Percentiles rank a stretch among this genome's conserved stretches.
These are phyloP conservation scores for Styphnolobium japonicum DNA, from an alignment of 306 rosid species.

Conservation along the genomic window DNA sequence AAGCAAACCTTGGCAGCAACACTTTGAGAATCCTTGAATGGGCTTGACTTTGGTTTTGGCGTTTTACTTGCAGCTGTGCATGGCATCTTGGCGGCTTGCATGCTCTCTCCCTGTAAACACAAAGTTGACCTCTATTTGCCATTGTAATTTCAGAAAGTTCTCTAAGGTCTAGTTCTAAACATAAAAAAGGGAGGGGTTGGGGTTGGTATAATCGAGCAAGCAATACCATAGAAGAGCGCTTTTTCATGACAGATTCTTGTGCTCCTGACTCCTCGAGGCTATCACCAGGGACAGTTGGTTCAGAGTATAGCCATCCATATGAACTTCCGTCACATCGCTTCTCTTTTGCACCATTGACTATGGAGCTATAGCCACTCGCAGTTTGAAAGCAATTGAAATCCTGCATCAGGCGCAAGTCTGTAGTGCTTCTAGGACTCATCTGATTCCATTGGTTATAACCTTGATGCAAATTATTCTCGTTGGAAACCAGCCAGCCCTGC, in stretches of 20 bases:
- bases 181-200: background rate
- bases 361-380: constrained; percentile 39
- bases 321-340: constrained; percentile 39
- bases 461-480: constrained; percentile 23
- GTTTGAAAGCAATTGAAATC: constrained; percentile 48
- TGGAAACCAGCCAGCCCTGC: constrained; percentile 26
- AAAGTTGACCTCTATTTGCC: background rate
- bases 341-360: constrained; percentile 32
- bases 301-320: constrained; percentile 61
- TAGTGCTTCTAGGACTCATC: constrained; percentile 28
- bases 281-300: constrained; percentile 39
- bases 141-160: background rate
- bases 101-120: constrained; percentile 49
- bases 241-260: constrained; percentile 36
- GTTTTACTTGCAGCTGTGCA: constrained; percentile 47
- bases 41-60: constrained; percentile 51
- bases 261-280: constrained; percentile 34
- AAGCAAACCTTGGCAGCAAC: constrained; percentile 89
- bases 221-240: constrained; percentile 58
- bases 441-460: constrained; percentile 39
- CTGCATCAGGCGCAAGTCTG: constrained; percentile 28
- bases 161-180: background rate
- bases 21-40: constrained; percentile 81
- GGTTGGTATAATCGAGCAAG: background rate
- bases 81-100: constrained; percentile 54